phyloP scores from a whole-genome alignment of 495 filamentous ascomycete genomes.

The Margaritispora aquatica region DNA sequence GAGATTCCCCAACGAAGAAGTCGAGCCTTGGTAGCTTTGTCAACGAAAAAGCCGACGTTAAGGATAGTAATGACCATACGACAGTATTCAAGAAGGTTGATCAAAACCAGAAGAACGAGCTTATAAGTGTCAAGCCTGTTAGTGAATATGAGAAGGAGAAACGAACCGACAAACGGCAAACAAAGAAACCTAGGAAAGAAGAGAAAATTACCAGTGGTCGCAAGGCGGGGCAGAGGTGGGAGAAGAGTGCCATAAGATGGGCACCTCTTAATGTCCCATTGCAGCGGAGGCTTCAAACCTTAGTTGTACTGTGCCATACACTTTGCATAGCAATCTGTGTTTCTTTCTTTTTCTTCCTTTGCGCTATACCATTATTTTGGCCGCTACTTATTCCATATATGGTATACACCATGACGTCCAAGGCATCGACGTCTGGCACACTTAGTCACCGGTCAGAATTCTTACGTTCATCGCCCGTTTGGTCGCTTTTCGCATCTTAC shows the following conservation, averaged over 20 bases:
- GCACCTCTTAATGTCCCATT: conserved; percentile 85
- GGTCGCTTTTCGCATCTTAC: conserved; percentile 87
- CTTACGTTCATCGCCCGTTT: conserved; percentile 67
- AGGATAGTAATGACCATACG: conserved; percentile 1
- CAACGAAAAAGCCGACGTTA: conserved; percentile 6
- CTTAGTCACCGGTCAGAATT: conserved; percentile 67
- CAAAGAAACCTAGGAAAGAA: conserved; percentile 1
- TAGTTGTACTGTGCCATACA: conserved; percentile 79
- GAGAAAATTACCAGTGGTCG: conserved; percentile 14
- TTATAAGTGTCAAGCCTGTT: conserved; percentile 15
- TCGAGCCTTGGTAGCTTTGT: not conserved
- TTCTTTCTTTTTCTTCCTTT: conserved; percentile 84
- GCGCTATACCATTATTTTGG: conserved; percentile 86
- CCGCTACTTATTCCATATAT: conserved; percentile 88
- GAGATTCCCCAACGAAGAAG: not conserved
- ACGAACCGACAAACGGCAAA: not conserved
- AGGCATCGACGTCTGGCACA: conserved; percentile 63
- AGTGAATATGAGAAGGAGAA: conserved; percentile 7
- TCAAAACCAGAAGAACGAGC: conserved; percentile 9
- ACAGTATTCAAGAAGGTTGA: conserved; percentile 9
- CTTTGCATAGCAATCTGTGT: conserved; percentile 70
- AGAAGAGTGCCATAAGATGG: conserved; percentile 52
- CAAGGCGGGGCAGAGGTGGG: conserved; percentile 24
- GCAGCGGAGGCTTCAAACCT: conserved; percentile 78
- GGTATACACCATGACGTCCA: conserved; percentile 75